Percentiles rank a stretch among this genome's conserved stretches.
These are phyloP conservation scores for Zelopaecilomyces penicillatus DNA, from an alignment of 2,329 filamentous ascomycete species.

Conservation along the genomic window DNA sequence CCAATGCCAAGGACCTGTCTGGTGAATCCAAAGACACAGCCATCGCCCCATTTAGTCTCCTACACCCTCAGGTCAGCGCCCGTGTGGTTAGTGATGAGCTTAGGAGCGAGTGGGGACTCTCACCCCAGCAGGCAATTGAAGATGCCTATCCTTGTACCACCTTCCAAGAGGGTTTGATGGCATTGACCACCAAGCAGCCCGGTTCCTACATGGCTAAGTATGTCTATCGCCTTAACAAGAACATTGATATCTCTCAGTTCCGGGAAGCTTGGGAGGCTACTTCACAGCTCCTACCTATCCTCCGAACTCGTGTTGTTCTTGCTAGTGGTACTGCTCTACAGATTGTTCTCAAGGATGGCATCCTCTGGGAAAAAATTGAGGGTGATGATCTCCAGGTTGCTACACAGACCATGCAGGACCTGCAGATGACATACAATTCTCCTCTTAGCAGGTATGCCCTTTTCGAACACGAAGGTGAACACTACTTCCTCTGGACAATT, in stretches of 20 bases:
- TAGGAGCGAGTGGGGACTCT: no score
- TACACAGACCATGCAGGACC: no score
- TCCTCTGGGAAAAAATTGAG: background rate
- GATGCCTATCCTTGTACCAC: background rate
- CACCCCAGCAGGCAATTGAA: background rate
- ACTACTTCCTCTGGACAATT: background rate
- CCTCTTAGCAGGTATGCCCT: no score
- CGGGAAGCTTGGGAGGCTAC: background rate
- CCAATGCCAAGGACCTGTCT: background rate
- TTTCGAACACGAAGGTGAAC: background rate
- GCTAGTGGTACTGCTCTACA: background rate
- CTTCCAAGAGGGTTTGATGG: background rate
- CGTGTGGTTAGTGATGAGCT: no score
- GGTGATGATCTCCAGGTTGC: no score
- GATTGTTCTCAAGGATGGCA: background rate
- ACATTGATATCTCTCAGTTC: background rate
- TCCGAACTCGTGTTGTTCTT: background rate
- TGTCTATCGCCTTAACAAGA: background rate
- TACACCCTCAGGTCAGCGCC: no score
- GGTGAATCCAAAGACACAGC: background rate
- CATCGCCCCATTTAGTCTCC: background rate
- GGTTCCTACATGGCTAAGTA: background rate
- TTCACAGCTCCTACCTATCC: background rate
- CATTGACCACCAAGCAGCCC: background rate
- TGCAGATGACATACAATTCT: no score